Evolutionary conservation across 495 filamentous ascomycete species (phyloP).

Genomic region (Opeltia flavorubescens): DNA sequence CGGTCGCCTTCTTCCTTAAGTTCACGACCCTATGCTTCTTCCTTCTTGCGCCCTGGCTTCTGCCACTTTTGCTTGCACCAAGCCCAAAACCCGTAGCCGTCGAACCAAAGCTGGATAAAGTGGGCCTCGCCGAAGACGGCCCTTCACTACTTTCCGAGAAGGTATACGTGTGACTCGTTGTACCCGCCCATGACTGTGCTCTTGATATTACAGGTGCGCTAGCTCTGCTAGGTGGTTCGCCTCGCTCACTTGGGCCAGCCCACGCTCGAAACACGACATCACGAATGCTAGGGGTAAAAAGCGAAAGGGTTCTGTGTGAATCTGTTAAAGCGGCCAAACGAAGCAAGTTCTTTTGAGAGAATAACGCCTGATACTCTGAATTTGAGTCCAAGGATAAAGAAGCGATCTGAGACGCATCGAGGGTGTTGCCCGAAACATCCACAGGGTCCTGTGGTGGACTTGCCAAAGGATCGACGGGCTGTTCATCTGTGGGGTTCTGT

Average conservation of each 20-base stretch:
- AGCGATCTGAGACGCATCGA: slow-evolving; percentile 60
- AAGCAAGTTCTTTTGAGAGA: slow-evolving; percentile 80
- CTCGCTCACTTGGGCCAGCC: slow-evolving; percentile 65
- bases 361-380: slow-evolving; percentile 65
- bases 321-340: slow-evolving; percentile 62
- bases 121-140: slow-evolving; percentile 30
- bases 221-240: slow-evolving; percentile 33
- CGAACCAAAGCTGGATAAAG: slow-evolving; percentile 26
- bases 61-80: slow-evolving; percentile 48
- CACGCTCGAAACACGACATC: slow-evolving; percentile 85
- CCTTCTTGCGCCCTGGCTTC: slow-evolving; percentile 50
- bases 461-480: slow-evolving; percentile 60
- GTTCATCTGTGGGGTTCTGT: slow-evolving; percentile 22
- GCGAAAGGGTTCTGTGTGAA: slow-evolving; percentile 72
- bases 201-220: slow-evolving; percentile 30
- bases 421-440: slow-evolving; percentile 57
- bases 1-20: slow-evolving; percentile 51
- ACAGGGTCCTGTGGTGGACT: slow-evolving; percentile 67
- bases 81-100: slow-evolving; percentile 46
- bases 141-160: slow-evolving; percentile 42
- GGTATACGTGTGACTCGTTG: slow-evolving; percentile 44
- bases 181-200: slow-evolving; percentile 47
- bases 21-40: slow-evolving; percentile 93
- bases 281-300: slow-evolving; percentile 70
- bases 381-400: slow-evolving; percentile 61